Base-by-base conservation (phyloP, 805 yeast species). In the Brettanomyces bruxellensis region DNA sequence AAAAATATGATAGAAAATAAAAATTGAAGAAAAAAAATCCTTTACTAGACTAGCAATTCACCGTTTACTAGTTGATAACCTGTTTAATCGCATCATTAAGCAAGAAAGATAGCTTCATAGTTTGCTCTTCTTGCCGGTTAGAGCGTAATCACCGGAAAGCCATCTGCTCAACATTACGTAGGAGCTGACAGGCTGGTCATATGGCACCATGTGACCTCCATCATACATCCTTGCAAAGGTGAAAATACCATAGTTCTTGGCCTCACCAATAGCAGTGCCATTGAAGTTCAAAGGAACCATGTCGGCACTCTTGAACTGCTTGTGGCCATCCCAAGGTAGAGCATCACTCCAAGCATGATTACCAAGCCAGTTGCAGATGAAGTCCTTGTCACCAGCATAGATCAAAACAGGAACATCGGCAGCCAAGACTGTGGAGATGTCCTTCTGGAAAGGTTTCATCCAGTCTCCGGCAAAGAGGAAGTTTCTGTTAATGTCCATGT, bases 341-440 rank as follows among this genome's bases (percentile, higher is more conserved):
- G 65, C 71, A 59, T 83, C 74, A 13, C 89, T 68, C 93, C 95
- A 87, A 12, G 86, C 93, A 54, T 77, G 78, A 67, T 87, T 86
- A 54, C 96, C 96, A 53, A 88, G 72, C 93, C 96, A 88, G 70
- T 88, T 88, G 68, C 96, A 88, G 59, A 88, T 87, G 65, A 76
- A 88, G 65, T 88, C 96, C 66, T 88, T 86, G 64, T 88, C 95
- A 59, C 96, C 96, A n/a, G 96, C 96, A 56, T 88, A 89, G 50
- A 87, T 77, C 58, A 89, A 74, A 4, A 88, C 90, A 18, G 96
- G 95, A 41, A 87, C 59, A 25, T 77, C 83, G 48, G 72, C 64
- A 57, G 86, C 82, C 55, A 88, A 72, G 51, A 81, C 69, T 41
- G 77, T 77, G 46, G 78, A 62, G 36, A 77, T 81, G 43, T 67